A percentile compares a stretch with the other conserved stretches of the same genome.
Evolutionary conservation across 2,329 filamentous ascomycete genomes (phyloP).

Genomic region (Akanthomyces uredinophilus): DNA sequence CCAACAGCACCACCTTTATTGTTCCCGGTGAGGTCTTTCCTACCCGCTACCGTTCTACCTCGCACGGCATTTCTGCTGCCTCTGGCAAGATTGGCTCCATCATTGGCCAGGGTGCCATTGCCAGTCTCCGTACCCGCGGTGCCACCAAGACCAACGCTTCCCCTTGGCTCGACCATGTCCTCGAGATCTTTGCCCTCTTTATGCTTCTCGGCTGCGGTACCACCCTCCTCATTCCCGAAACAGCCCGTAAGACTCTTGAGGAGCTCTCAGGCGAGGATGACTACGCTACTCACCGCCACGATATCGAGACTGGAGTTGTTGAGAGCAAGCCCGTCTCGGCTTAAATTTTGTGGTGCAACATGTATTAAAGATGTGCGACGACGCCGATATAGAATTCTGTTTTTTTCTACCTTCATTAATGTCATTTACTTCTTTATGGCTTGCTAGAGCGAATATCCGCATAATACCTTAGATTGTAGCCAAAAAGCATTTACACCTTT

Average conservation of each 20-base stretch:
- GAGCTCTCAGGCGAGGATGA: conserved; percentile 42
- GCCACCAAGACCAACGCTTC: conserved; percentile 32
- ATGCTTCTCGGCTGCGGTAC: conserved; percentile 69
- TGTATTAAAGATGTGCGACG: background rate
- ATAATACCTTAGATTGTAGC: conserved; percentile 7
- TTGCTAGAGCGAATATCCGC: background rate
- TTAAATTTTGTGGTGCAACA: background rate
- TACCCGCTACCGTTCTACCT: conserved; percentile 52
- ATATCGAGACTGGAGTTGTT: background rate
- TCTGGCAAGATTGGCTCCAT: conserved; percentile 52
- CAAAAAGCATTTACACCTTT: background rate
- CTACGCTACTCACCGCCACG: conserved; percentile 11
- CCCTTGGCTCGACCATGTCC: conserved; percentile 73
- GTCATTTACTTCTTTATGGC: background rate
- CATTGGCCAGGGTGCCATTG: conserved; percentile 53
- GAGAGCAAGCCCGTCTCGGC: background rate
- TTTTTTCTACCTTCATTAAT: background rate
- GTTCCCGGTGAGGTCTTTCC: conserved; percentile 54
- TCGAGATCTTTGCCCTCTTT: conserved; percentile 70
- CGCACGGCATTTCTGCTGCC: conserved; percentile 53
- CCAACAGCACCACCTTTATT: conserved; percentile 54
- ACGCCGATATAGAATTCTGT: background rate
- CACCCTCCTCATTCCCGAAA: conserved; percentile 67
- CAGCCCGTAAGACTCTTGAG: conserved; percentile 68
- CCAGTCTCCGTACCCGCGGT: conserved; percentile 45